phyloP scores from a whole-genome alignment of 2,329 filamentous ascomycete species.

The Elsinoe fawcettii region DNA sequence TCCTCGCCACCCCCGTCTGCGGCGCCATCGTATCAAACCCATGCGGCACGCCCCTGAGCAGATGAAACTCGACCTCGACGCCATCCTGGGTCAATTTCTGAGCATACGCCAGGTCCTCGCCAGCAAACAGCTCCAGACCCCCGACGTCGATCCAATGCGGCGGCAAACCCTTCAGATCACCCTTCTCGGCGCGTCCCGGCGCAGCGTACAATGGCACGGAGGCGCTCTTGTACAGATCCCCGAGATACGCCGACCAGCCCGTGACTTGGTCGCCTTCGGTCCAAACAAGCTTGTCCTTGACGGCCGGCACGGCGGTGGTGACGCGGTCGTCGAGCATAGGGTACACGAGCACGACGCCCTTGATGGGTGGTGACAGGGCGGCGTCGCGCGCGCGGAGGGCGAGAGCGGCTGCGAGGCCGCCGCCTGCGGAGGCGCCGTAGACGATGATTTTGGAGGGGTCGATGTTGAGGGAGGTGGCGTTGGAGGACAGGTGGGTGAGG shows the following conservation, averaged over 20 bases:
- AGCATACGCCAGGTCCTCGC: conserved; percentile 38
- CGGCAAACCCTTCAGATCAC: conserved; percentile 32
- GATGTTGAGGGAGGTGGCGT: background rate
- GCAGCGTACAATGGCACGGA: conserved; percentile 21
- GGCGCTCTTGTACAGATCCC: conserved; percentile 20
- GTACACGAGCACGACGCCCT: conserved; percentile 37
- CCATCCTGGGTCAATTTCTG: conserved; percentile 34
- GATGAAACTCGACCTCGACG: conserved; percentile 37
- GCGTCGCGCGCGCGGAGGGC: conserved; percentile 22
- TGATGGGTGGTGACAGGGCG: conserved; percentile 18
- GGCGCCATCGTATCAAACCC: conserved; percentile 31
- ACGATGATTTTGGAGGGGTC: background rate
- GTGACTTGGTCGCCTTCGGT: conserved; percentile 33
- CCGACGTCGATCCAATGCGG: conserved; percentile 41
- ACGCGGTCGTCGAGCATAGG: conserved; percentile 43
- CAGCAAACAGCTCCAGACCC: conserved; percentile 38
- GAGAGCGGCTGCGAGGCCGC: background rate
- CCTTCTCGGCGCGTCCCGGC: conserved; percentile 19
- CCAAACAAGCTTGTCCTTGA: conserved; percentile 33
- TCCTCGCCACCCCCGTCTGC: background rate
- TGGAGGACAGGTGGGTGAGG: background rate
- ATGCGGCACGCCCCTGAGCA: conserved; percentile 39
- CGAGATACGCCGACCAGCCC: conserved; percentile 38
- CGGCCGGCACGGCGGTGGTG: conserved; percentile 20
- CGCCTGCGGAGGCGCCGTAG: background rate